These are phyloP conservation scores for Tieghemiomyces parasiticus DNA, from an alignment of 192 early-diverging fungal species.

Conservation along the genomic window DNA sequence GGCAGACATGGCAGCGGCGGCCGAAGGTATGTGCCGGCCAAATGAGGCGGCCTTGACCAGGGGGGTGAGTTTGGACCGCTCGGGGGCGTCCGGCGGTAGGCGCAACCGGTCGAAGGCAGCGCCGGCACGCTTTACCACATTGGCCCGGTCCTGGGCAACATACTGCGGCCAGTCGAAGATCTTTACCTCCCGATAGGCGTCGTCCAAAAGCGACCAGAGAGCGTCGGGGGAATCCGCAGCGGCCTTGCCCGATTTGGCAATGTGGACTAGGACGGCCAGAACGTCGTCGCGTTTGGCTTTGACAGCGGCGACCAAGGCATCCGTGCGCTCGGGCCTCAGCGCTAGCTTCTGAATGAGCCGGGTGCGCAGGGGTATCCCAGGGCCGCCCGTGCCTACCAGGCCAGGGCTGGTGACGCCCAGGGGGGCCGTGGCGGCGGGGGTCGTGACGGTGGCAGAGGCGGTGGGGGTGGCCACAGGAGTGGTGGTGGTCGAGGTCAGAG, in stretches of 20 bases:
- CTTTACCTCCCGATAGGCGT: constrained; percentile 30
- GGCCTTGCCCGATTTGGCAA: not conserved
- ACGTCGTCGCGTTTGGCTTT: constrained; percentile 7
- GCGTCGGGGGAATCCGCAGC: constrained; percentile 7
- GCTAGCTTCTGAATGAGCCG: constrained; percentile 1
- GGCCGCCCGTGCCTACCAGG: not conserved
- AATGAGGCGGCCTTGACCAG: not conserved
- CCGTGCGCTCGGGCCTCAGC: not conserved
- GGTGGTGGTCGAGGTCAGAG: not conserved
- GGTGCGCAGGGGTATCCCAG: constrained; percentile 3
- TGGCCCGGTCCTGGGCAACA: constrained; percentile 18
- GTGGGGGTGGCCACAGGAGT: not conserved
- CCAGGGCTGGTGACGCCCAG: not conserved
- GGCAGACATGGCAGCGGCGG: not conserved
- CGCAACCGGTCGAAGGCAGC: constrained; percentile 35
- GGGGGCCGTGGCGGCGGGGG: not conserved
- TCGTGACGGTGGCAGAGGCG: not conserved
- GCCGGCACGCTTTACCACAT: constrained; percentile 25
- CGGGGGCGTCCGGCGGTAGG: constrained; percentile 26
- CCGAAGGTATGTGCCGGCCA: not conserved
- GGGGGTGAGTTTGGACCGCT: constrained; percentile 14
- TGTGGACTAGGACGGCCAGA: not conserved
- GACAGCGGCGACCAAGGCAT: not conserved
- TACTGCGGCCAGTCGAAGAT: constrained; percentile 36
- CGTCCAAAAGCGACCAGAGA: constrained; percentile 27